Percentiles rank a stretch among this genome's conserved stretches.
phyloP scores from a whole-genome alignment of 495 filamentous ascomycete genomes.

The Terfezia boudieri region DNA sequence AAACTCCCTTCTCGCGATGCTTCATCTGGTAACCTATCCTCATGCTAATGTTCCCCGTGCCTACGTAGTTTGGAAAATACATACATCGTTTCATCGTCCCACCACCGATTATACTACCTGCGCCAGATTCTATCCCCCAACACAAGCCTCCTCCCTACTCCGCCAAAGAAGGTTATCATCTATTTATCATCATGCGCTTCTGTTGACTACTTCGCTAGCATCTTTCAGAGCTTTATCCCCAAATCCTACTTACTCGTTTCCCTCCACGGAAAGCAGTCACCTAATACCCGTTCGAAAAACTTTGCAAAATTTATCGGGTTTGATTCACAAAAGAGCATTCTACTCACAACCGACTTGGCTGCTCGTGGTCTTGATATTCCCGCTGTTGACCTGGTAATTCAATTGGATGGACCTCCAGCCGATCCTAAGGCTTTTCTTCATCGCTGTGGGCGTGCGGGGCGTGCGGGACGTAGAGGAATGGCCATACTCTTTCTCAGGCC shows the following conservation, averaged over 20 bases:
- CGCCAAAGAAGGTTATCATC: conserved; percentile 65
- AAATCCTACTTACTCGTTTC: conserved; percentile 45
- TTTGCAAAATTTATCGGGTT: conserved; percentile 46
- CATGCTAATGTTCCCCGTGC: not conserved
- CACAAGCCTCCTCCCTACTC: conserved; percentile 28
- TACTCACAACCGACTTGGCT: conserved; percentile 46
- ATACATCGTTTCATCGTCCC: conserved; percentile 51
- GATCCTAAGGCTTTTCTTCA: conserved; percentile 93
- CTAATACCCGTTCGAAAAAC: conserved; percentile 59
- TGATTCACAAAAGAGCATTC: conserved; percentile 41
- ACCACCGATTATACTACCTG: conserved; percentile 53
- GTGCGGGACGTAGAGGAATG: conserved; percentile 66
- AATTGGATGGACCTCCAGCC: conserved; percentile 61
- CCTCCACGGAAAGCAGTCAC: conserved; percentile 72
- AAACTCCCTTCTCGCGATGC: not conserved
- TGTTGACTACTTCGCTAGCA: conserved; percentile 75
- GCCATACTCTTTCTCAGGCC: conserved; percentile 68
- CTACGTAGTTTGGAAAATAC: conserved; percentile 57
- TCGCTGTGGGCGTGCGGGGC: conserved; percentile 75
- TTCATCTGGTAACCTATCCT: conserved; percentile 1
- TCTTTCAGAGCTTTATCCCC: conserved; percentile 44
- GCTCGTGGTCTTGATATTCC: conserved; percentile 85
- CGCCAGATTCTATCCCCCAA: conserved; percentile 39
- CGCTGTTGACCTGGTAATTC: conserved; percentile 78
- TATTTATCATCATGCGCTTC: conserved; percentile 86